A percentile compares a stretch with the other conserved stretches of the same genome.
Conservation (phyloP, 352 stramenopile species). For the Phytopythium montanum region DNA sequence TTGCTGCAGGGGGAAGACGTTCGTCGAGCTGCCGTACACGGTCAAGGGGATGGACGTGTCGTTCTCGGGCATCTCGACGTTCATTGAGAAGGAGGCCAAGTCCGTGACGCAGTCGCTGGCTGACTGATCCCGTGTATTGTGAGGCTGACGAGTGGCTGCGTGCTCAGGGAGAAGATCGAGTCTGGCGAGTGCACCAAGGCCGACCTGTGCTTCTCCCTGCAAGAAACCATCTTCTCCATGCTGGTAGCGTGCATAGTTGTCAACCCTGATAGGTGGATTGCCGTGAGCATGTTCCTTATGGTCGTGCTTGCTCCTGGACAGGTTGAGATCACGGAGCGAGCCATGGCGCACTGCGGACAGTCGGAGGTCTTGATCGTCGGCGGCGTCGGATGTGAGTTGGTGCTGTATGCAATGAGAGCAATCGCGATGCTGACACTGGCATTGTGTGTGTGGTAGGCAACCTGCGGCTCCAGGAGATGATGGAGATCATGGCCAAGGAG, state of each 20-base stretch:
- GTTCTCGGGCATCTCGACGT: constrained; percentile 97
- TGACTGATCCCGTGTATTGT: neutral
- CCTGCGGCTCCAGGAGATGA: constrained; percentile 95
- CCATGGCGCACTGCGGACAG: constrained; percentile 98
- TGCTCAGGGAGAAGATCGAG: constrained; percentile 64
- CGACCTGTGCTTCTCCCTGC: constrained; percentile 98
- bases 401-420: neutral
- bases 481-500: constrained; percentile 96
- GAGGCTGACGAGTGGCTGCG: neutral
- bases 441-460: constrained; percentile 33
- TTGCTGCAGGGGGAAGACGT: constrained; percentile 70
- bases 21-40: constrained; percentile 98
- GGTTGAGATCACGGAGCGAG: constrained; percentile 99
- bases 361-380: constrained; percentile 98
- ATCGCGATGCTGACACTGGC: neutral
- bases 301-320: constrained; percentile 12
- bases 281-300: no score
- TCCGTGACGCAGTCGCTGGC: constrained; percentile 17
- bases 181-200: constrained; percentile 90
- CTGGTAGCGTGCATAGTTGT: constrained; percentile 52
- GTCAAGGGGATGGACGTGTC: constrained; percentile 99
- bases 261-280: no score
- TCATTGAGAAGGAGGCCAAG: constrained; percentile 93
- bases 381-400: constrained; percentile 96
- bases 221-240: constrained; percentile 99